Conservation (phyloP, 441 rosid species). For the Pelargonium australe region DNA sequence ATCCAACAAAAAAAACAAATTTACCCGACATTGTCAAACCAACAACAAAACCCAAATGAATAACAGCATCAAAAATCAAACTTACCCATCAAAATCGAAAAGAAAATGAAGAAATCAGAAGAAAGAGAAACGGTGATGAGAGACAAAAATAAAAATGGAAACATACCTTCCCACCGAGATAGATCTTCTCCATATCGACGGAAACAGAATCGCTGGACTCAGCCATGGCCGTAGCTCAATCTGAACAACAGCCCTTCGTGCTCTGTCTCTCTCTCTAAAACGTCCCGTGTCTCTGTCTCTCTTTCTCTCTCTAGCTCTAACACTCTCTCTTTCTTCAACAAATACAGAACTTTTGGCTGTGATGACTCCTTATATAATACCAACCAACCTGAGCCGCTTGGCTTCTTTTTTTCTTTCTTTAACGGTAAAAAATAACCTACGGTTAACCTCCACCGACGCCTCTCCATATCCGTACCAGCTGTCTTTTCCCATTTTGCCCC, state of each 20-base stretch:
- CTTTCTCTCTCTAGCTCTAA: slow-evolving; percentile 15
- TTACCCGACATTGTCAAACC: not conserved
- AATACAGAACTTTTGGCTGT: slow-evolving; percentile 12
- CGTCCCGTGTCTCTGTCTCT: slow-evolving; percentile 1
- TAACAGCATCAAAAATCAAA: not conserved
- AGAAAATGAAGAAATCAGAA: not conserved
- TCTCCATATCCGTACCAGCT: slow-evolving; percentile 12
- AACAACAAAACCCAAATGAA: not conserved
- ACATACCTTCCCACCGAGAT: slow-evolving; percentile 73
- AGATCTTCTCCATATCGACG: slow-evolving; percentile 72
- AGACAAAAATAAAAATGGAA: not conserved
- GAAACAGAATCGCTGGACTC: slow-evolving; percentile 52
- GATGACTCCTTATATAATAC: slow-evolving; percentile 16
- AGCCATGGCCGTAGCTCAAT: slow-evolving; percentile 49
- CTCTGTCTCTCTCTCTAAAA: slow-evolving; percentile 16
- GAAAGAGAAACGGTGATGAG: not conserved
- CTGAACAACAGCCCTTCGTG: slow-evolving; percentile 7
- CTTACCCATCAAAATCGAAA: not conserved
- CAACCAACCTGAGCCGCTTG: not conserved
- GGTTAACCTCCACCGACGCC: slow-evolving; percentile 46
- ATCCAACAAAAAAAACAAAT: not conserved
- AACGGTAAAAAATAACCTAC: slow-evolving; percentile 17
- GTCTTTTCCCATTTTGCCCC: not conserved
- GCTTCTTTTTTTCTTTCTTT: slow-evolving; percentile 21
- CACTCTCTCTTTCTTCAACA: slow-evolving; percentile 12